Evolutionary conservation across 2,329 filamentous ascomycete genomes (phyloP).

Genomic region (Cladobotryum protrusum): DNA sequence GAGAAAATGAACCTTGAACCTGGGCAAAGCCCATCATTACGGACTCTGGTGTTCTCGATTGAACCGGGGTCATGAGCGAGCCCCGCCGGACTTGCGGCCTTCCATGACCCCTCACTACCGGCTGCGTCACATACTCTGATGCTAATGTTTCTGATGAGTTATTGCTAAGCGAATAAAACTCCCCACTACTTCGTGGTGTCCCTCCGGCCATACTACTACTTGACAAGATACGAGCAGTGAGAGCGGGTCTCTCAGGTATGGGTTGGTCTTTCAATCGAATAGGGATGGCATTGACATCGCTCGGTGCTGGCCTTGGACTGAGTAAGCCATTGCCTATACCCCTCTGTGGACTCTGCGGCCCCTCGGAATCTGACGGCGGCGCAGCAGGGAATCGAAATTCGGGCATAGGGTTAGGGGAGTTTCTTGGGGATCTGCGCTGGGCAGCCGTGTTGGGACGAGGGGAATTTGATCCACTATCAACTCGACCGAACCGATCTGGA

Average conservation of each 20-base stretch:
- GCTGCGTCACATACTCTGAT: conserved; percentile 73
- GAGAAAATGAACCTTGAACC: conserved; percentile 81
- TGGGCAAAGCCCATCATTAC: conserved; percentile 99
- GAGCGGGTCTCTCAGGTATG: conserved; percentile 50
- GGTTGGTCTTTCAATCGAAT: conserved; percentile 38
- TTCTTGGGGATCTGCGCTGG: conserved; percentile 34
- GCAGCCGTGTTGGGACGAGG: conserved; percentile 36
- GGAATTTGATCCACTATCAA: conserved; percentile 36
- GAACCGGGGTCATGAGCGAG: conserved; percentile 38
- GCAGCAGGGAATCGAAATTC: conserved; percentile 53
- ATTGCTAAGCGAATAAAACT: conserved; percentile 93
- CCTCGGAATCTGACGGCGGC: conserved; percentile 34
- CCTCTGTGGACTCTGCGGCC: conserved; percentile 21
- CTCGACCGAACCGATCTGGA: conserved; percentile 39
- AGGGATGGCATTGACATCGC: conserved; percentile 32
- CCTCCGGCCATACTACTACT: conserved; percentile 65
- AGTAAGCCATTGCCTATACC: conserved; percentile 32
- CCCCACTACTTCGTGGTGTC: conserved; percentile 84
- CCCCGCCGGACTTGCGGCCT: conserved; percentile 42
- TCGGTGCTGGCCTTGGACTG: conserved; percentile 31
- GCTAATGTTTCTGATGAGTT: conserved; percentile 88
- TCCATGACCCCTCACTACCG: conserved; percentile 24
- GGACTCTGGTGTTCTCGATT: conserved; percentile 58
- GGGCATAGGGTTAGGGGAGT: conserved; percentile 40
- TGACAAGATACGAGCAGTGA: conserved; percentile 65